These are phyloP conservation scores for Gentiana dahurica DNA, from an alignment of 257 asterid species.

Conservation along the genomic window DNA sequence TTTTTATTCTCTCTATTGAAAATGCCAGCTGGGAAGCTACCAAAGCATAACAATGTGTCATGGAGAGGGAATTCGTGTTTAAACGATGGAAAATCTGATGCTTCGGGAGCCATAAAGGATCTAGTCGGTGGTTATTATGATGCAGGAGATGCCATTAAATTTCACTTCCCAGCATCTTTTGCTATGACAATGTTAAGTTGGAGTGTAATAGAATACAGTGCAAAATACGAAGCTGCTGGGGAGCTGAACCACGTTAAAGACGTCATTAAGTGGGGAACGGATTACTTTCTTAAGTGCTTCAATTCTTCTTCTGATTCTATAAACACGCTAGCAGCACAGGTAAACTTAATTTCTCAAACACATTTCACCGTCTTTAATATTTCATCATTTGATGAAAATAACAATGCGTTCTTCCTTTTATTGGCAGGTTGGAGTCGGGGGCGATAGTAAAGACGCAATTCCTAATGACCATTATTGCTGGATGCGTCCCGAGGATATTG, in stretches of 20 bases:
- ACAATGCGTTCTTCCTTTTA: slow-evolving; percentile 1
- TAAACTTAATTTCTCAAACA: slow-evolving; percentile 9
- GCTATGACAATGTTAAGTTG: slow-evolving; percentile 98
- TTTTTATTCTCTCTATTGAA: slow-evolving; percentile 13
- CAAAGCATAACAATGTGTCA: slow-evolving; percentile 86
- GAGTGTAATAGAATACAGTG: slow-evolving; percentile 93
- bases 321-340: slow-evolving; percentile 68
- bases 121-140: slow-evolving; percentile 84
- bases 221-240: slow-evolving; percentile 82
- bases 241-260: slow-evolving; percentile 87
- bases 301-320: slow-evolving; percentile 81
- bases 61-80: slow-evolving; percentile 92
- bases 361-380: neutral
- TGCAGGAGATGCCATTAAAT: slow-evolving; percentile 97
- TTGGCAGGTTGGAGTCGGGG: slow-evolving; percentile 80
- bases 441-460: slow-evolving; percentile 46
- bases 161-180: slow-evolving; percentile 74
- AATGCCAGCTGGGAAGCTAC: slow-evolving; percentile 78
- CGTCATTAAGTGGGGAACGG: slow-evolving; percentile 95
- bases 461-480: slow-evolving; percentile 90
- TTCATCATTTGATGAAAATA: neutral
- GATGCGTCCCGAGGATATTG: slow-evolving; percentile 95
- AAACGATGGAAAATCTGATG: slow-evolving; percentile 57
- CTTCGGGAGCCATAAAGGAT: slow-evolving; percentile 42
- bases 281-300: slow-evolving; percentile 87